These are phyloP conservation scores for Coccomyxa sp. DNA, from an alignment of 139 green algal genomes.

Conservation along the genomic window DNA sequence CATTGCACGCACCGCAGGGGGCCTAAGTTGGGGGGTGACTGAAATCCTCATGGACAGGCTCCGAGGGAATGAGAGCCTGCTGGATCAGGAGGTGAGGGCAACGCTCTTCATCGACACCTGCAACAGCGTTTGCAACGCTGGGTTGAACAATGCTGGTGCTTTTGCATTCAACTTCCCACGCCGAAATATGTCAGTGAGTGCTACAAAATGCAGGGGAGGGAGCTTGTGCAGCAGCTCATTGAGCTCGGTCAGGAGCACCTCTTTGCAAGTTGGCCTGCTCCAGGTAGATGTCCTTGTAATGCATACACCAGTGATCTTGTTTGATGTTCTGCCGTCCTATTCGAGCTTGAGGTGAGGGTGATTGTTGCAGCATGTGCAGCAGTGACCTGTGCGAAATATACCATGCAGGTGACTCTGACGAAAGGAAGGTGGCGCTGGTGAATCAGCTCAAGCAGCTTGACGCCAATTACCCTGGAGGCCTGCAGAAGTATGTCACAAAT, in stretches of 20 bases:
- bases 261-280: conserved; percentile 64
- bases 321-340: background rate
- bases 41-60: too few species aligned
- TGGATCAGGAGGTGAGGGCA: too few species aligned
- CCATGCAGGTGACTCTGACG: conserved; percentile 36
- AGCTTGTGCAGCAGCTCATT: conserved; percentile 31
- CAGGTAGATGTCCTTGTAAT: conserved; percentile 27
- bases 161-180: too few species aligned
- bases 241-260: conserved; percentile 67
- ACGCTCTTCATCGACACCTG: too few species aligned
- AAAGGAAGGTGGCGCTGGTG: conserved; percentile 51
- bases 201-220: conserved; percentile 32
- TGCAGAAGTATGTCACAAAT: conserved; percentile 83
- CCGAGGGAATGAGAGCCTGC: too few species aligned
- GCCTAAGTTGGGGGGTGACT: too few species aligned
- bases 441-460: conserved; percentile 71
- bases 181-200: too few species aligned
- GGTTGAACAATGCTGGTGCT: too few species aligned
- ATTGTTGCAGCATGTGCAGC: too few species aligned
- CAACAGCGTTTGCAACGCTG: too few species aligned
- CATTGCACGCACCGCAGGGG: too few species aligned
- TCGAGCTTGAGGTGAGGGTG: background rate
- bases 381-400: background rate
- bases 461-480: conserved; percentile 75
- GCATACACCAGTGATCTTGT: background rate